phyloP scores from a whole-genome alignment of 192 early-diverging fungal species.

The Backusella psychrophila region DNA sequence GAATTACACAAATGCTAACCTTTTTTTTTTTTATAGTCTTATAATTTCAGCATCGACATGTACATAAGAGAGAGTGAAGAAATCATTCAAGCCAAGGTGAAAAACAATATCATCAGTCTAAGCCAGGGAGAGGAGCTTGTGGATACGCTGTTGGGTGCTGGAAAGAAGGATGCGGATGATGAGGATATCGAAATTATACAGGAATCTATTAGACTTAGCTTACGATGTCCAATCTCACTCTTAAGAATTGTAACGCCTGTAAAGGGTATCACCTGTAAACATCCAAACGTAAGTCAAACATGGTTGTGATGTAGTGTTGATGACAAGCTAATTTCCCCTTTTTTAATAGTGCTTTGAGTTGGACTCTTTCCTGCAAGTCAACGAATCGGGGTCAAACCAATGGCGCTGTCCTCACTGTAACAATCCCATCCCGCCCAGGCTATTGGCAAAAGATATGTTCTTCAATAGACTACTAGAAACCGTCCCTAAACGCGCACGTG shows the following conservation, averaged over 20 bases:
- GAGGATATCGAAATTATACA: slow-evolving; percentile 20
- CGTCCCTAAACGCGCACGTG: neutral
- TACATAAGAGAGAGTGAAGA: neutral
- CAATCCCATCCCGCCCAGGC: neutral
- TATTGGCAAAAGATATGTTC: slow-evolving; percentile 15
- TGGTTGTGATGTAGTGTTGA: neutral
- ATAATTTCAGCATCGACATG: neutral
- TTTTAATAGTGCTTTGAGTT: slow-evolving; percentile 25
- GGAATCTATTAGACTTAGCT: neutral
- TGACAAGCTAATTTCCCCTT: too few species aligned
- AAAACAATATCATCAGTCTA: neutral
- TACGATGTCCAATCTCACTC: slow-evolving; percentile 23
- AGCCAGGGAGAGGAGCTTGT: neutral
- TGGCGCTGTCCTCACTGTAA: slow-evolving; percentile 32
- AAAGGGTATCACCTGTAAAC: slow-evolving; percentile 20
- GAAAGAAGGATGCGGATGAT: neutral
- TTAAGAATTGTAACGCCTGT: slow-evolving; percentile 9
- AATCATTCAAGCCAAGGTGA: neutral
- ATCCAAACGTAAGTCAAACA: slow-evolving; percentile 21
- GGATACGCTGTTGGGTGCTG: neutral
- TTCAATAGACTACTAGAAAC: slow-evolving; percentile 5
- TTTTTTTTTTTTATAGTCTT: neutral
- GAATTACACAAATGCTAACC: neutral
- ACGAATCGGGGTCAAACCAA: neutral
- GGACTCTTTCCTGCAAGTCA: slow-evolving; percentile 5